Evolutionary conservation across 2,329 filamentous ascomycete genomes (phyloP), one percentile per base, ranked within the genome.

Genomic region (Arthrobotrys musiformis): DNA sequence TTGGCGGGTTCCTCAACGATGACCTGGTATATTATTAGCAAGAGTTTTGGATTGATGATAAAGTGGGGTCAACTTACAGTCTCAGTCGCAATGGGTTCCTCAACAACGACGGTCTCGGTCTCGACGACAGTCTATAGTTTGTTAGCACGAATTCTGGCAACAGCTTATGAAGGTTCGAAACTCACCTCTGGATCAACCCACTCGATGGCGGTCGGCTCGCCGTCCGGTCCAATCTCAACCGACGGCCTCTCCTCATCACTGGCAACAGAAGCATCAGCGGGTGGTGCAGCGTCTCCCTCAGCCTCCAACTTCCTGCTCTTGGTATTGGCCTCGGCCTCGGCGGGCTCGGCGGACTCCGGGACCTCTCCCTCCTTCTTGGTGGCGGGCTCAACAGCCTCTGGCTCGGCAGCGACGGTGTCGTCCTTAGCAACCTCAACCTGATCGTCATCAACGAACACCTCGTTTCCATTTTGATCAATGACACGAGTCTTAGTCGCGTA

Each of bases 401-500:
- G 72, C 15, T 73, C 61, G n/a, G 62, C 30, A 5, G 58, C 72
- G 9, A 61, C 61, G 28, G 24, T 50, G 28, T 35, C 33, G n/a
- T 40, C 46, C 13, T 48, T 35, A 5, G n/a, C 13, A 5, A 69
- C 70, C 37, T 78, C 79, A 68, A 73, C 54, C 15, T 79, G 26
- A 2, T 67, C 78, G 22, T 61, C 69, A 3, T 76, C 62, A 24
- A 85, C 80, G 9, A 83, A 83, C n/a, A 97, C 84, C 82, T 96
- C 92, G 79, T 94, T 93, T 75, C 94, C 95, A 48, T 89, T 83
- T 63, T 88, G 89, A 83, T 97, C 93, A 44, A 97, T 87, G 69
- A 98, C 84, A 72, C 93, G 90, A 7, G 93, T 97, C 79, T 92
- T 89, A n/a, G 94, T 97, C 86, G 98, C 94, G 83, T 97, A 97